Evolutionary conservation across 371 early-diverging fungal species (phyloP).

Genomic region (Mortierella sp.): DNA sequence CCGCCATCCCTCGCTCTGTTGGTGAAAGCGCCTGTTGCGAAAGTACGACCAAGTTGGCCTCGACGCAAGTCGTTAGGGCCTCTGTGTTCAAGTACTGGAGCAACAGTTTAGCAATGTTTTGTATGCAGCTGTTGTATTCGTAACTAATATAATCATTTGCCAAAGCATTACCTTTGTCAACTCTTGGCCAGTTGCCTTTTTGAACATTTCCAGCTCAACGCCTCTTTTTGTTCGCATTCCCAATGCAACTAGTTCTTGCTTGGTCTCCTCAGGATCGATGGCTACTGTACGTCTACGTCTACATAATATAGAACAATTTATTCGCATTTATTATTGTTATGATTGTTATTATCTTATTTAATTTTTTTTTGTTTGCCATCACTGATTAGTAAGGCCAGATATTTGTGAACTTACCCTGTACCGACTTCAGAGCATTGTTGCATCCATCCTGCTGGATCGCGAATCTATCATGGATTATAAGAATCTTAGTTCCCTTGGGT

Average conservation of each 20-base stretch:
- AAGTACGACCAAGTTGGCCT: slow-evolving; percentile 31
- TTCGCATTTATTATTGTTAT: too few relatives aligned
- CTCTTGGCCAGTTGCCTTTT: slow-evolving; percentile 15
- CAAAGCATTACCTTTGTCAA: slow-evolving; percentile 18
- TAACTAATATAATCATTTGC: not conserved
- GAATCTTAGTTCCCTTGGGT: not conserved
- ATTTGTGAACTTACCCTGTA: slow-evolving; percentile 67
- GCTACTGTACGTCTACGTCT: slow-evolving; percentile 50
- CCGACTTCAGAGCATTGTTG: slow-evolving; percentile 66
- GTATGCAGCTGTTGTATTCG: not conserved
- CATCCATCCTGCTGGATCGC: slow-evolving; percentile 74
- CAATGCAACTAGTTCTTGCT: slow-evolving; percentile 74
- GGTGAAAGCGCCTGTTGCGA: slow-evolving; percentile 39
- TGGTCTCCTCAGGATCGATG: slow-evolving; percentile 33
- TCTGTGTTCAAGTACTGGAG: slow-evolving; percentile 37
- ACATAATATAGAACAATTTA: not conserved
- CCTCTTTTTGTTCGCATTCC: slow-evolving; percentile 79
- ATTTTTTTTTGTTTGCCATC: not conserved
- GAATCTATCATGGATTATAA: slow-evolving; percentile 54
- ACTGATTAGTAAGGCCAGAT: not conserved
- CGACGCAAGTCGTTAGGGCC: slow-evolving; percentile 19
- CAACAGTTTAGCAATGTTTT: not conserved
- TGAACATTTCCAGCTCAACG: slow-evolving; percentile 59
- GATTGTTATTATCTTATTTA: not conserved
- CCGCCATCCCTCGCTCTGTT: slow-evolving; percentile 58